phyloP scores from a whole-genome alignment of 2,329 filamentous ascomycete genomes.

The Pseudogymnoascus sp. region DNA sequence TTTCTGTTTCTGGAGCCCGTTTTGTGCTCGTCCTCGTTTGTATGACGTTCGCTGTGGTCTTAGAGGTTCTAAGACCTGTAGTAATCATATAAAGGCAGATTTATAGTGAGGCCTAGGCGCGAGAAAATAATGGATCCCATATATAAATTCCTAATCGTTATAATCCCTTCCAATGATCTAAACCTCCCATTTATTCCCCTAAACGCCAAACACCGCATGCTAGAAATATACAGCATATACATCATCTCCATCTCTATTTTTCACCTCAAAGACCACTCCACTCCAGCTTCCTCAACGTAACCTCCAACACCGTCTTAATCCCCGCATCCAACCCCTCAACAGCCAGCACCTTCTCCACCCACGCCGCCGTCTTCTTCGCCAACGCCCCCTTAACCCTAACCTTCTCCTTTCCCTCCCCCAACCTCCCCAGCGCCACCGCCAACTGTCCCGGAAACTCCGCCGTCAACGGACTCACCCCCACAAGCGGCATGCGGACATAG shows the following conservation, averaged over 20 bases:
- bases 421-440: slow-evolving; percentile 52
- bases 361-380: slow-evolving; percentile 42
- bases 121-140: neutral
- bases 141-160: neutral
- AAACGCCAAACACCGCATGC: neutral
- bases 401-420: slow-evolving; percentile 47
- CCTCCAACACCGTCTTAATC: slow-evolving; percentile 48
- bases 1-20: too few species aligned
- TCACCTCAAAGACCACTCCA: slow-evolving; percentile 2
- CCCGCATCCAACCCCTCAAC: slow-evolving; percentile 47
- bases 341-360: slow-evolving; percentile 48
- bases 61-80: too few species aligned
- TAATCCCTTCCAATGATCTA: neutral
- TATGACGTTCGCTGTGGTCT: too few species aligned
- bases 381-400: slow-evolving; percentile 41
- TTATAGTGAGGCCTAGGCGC: neutral
- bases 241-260: neutral
- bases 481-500: slow-evolving; percentile 62
- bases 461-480: slow-evolving; percentile 56
- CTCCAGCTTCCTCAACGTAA: slow-evolving; percentile 31
- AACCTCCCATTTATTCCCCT: neutral
- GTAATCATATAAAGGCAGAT: neutral
- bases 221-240: neutral
- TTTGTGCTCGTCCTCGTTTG: too few species aligned
- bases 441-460: slow-evolving; percentile 68